Conservation (phyloP, 2,329 filamentous ascomycete species). For the Neofusicoccum sp. region DNA sequence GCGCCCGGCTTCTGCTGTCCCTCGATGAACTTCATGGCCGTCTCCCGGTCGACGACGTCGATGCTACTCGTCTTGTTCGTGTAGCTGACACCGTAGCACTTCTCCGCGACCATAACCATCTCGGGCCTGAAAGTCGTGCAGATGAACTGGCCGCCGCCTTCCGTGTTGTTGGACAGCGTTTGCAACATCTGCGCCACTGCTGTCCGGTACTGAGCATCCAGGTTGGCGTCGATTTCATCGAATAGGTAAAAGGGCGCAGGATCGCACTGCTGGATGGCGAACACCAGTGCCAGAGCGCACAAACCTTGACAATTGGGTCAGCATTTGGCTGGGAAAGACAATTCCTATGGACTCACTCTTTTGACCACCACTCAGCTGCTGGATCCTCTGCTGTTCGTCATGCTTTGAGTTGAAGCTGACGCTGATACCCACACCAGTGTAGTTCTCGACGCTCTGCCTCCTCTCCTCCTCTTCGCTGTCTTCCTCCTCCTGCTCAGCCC, state of each 20-base stretch:
- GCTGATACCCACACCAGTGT: constrained; percentile 92
- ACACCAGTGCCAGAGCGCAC: constrained; percentile 95
- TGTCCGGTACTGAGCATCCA: constrained; percentile 96
- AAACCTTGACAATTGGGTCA: constrained; percentile 62
- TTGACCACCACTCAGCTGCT: constrained; percentile 94
- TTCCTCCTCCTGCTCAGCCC: constrained; percentile 66
- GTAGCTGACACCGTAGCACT: constrained; percentile 96
- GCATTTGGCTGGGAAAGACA: not conserved
- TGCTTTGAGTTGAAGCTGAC: constrained; percentile 99
- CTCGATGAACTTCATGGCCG: constrained; percentile 92
- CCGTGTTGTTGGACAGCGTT: constrained; percentile 40
- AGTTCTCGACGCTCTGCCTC: constrained; percentile 77
- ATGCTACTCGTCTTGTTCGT: constrained; percentile 91
- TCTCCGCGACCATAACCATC: constrained; percentile 92
- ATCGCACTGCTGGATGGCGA: constrained; percentile 97
- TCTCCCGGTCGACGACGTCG: constrained; percentile 83
- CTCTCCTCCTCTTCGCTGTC: constrained; percentile 46
- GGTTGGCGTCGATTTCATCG: constrained; percentile 97
- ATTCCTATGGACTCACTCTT: constrained; percentile 69
- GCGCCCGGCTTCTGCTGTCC: constrained; percentile 63
- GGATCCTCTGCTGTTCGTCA: constrained; percentile 96
- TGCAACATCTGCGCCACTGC: constrained; percentile 89
- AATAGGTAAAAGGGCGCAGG: constrained; percentile 99
- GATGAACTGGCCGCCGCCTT: constrained; percentile 78
- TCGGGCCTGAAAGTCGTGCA: constrained; percentile 98